Evolutionary conservation across 768 basidiomycete genomes (phyloP).

Genomic region (Suillus fuscotomentosus): DNA sequence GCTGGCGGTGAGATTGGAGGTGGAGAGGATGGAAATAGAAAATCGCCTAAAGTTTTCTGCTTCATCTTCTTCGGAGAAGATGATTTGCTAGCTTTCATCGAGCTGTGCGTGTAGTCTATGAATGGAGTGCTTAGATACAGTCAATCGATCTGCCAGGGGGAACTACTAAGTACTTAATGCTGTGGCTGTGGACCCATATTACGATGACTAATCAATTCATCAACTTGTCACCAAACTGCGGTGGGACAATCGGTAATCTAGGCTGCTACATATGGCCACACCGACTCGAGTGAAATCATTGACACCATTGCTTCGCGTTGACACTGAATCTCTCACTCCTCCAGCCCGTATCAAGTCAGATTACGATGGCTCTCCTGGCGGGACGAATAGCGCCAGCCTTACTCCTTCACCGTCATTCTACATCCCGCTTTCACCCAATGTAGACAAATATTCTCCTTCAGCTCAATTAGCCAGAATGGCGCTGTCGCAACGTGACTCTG

Average conservation of each 20-base stretch:
- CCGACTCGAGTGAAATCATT: slow-evolving; percentile 2
- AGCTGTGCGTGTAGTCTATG: neutral
- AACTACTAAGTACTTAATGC: neutral
- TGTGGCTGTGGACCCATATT: neutral
- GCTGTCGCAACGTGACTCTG: slow-evolving; percentile 26
- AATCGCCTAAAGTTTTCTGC: slow-evolving; percentile 45
- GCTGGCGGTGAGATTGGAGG: slow-evolving; percentile 20
- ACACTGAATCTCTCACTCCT: slow-evolving; percentile 8
- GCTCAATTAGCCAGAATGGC: slow-evolving; percentile 17
- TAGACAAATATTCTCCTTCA: slow-evolving; percentile 23
- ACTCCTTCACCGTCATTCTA: slow-evolving; percentile 26
- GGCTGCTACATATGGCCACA: neutral
- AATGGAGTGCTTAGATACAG: neutral
- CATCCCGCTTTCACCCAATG: slow-evolving; percentile 24
- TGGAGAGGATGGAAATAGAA: slow-evolving; percentile 30
- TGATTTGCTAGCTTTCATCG: slow-evolving; percentile 19
- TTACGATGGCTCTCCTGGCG: neutral
- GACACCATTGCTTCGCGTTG: slow-evolving; percentile 11
- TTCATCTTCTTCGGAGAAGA: slow-evolving; percentile 29
- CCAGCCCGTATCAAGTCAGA: neutral
- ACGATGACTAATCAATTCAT: neutral
- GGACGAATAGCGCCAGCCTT: slow-evolving; percentile 10
- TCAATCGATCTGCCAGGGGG: neutral
- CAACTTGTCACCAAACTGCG: too few species aligned
- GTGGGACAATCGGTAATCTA: neutral